Base-by-base conservation (phyloP, 805 yeast species). In the Metschnikowia peoriensis region DNA sequence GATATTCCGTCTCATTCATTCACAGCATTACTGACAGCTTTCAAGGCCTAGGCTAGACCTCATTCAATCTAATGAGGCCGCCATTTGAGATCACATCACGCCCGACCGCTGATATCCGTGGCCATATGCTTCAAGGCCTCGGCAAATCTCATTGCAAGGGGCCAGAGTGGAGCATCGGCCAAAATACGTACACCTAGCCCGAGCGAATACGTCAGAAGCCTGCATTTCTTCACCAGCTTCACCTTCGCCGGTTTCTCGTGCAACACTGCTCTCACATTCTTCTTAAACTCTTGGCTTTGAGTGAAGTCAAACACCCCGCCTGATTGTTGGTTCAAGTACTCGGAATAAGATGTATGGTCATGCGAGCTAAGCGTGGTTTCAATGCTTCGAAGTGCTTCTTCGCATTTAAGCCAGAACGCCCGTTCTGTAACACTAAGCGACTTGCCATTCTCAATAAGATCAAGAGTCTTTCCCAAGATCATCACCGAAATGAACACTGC, bases 81-180 rank as follows among this genome's bases (percentile, higher is more conserved):
- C 38, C 38, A 34, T 14, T 34, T 12, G 37, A 34, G 9, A 34
- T 22, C 22, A 11, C 2, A 4, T 48, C 29, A 43, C 6, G 34
- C 17, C n/a, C 43, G 39, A 17, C 38, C 38, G 9, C 38, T 42
- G 8, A 32, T 46, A 10, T 61, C 55, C 46, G 55, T 58, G 35
- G 64, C 65, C 62, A 91, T 78, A 34, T 84, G 79, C 63, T 85
- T 87, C 61, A 87, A 73, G 1, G 90, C 91, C 64, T 87, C 93
- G 0, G 93, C 93, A 72, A 87, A 86, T 16, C 85, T 80, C 66
- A 88, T 71, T 0, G 91, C 88, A 47, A 87, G 78, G 0, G 94
- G 94, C 96, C 96, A 88, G 28, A 88, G 86, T 14, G 94, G 94
- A 0, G 92, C 92, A 72, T 88, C 94, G 4, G 91, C 90, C 47